Evolutionary conservation across 2,329 filamentous ascomycete genomes (phyloP), one percentile per base, ranked within the genome.

Genomic region (Talaromyces marneffei): DNA sequence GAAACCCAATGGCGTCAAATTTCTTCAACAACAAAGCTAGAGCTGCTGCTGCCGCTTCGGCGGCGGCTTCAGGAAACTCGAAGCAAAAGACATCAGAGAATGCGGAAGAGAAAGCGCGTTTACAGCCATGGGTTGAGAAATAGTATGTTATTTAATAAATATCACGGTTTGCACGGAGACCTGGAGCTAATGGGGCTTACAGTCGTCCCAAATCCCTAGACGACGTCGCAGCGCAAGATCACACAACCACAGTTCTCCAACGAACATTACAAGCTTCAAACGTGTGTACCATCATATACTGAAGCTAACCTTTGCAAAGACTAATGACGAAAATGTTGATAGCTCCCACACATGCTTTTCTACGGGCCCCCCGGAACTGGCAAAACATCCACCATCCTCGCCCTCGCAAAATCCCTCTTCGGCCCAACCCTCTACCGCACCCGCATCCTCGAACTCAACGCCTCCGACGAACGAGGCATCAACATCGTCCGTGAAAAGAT

Each of bases 51-150:
- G 83, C 80, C 37, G 91, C 91, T 72, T 89, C 88, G 59, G 89
- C 87, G 10, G 87, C 89, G n/a, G 82, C 81, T 1, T 80, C 85
- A 42, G 88, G 85, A 74, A 83, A 82, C 62, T 77, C 83, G 20
- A 85, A 88, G 48, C 83, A 83, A 58, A 96, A 93, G 76, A 76
- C 81, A 59, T 83, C 87, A 66, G 83, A 79, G 33, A 76, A 79
- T 62, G 82, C 81, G 70, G 88, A 85, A 71, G 85, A 89, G 63
- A 80, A 80, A 31, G 82, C 82, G 67, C 84, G 84, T 70, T 81
- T 87, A 67, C 93, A 97, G 72, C 94, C 94, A 70, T 99, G 94
- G 94, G 93, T 97, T 58, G 94, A 97, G 80, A 97, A 97, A 90
- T 97, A 97, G 93, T 96, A 81, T 61, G 73, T 65, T 29, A 4